Conservation (phyloP, 768 basidiomycete genomes). For the Pleurotus giganteus region DNA sequence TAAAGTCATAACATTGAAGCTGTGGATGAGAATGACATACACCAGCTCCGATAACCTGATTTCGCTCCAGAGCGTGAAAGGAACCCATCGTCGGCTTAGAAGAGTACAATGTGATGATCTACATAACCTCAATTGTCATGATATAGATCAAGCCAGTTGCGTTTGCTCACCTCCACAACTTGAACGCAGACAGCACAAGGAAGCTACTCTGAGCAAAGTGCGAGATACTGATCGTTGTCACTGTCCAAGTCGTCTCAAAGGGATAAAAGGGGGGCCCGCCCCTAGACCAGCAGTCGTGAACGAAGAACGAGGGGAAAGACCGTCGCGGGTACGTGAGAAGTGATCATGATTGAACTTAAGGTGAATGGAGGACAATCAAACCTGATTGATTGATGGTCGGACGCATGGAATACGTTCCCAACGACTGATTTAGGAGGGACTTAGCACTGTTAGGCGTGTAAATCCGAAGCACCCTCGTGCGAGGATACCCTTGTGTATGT, state of each 20-base stretch:
- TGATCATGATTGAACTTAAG: not conserved
- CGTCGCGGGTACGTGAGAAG: constrained; percentile 3
- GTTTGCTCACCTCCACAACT: too few species aligned
- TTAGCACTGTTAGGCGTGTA: not conserved
- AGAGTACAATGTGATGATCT: not conserved
- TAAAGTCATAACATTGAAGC: not conserved
- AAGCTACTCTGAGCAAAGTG: not conserved
- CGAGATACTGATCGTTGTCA: not conserved
- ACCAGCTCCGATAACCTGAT: constrained; percentile 4
- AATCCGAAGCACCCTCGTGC: too few species aligned
- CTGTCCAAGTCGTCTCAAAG: not conserved
- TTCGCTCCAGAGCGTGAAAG: constrained; percentile 2
- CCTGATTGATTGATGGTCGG: constrained; percentile 7
- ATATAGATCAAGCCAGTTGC: too few species aligned
- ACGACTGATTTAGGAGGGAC: not conserved
- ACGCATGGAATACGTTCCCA: constrained; percentile 2
- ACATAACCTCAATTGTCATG: too few species aligned
- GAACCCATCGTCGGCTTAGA: not conserved
- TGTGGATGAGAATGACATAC: constrained; percentile 6
- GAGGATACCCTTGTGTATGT: too few species aligned
- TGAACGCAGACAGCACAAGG: too few species aligned
- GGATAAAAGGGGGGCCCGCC: not conserved
- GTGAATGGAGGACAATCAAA: not conserved
- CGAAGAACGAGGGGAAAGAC: constrained; percentile 6
- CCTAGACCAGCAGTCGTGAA: constrained; percentile 6